Evolutionary conservation across 2,329 filamentous ascomycete genomes (phyloP).

Genomic region (Cercospora beticola): DNA sequence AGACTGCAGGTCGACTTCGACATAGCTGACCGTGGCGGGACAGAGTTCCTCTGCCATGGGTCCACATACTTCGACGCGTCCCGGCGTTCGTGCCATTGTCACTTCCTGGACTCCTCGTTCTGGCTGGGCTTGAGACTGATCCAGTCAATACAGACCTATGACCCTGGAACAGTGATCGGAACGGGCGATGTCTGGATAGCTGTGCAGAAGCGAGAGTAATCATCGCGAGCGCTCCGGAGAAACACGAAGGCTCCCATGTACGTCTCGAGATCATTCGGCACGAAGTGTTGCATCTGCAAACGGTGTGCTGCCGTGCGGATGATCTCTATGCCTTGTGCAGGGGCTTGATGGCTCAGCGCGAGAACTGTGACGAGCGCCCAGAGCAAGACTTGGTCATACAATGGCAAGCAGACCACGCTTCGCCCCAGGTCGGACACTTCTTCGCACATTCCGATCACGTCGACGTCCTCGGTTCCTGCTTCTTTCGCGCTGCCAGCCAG

Average conservation of each 20-base stretch:
- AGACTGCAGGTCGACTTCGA: not conserved
- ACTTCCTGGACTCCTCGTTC: not conserved
- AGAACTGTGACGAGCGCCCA: constrained; percentile 22
- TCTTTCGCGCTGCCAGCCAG: constrained; percentile 8
- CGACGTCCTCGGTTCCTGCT: constrained; percentile 14
- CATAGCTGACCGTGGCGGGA: not conserved
- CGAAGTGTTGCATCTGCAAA: constrained; percentile 9
- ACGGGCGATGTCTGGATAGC: not conserved
- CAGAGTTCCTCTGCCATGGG: not conserved
- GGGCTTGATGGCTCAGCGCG: constrained; percentile 12
- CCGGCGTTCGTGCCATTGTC: not conserved
- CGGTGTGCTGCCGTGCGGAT: constrained; percentile 1
- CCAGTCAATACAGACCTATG: not conserved
- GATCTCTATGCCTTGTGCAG: constrained; percentile 11
- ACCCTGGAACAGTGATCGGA: not conserved
- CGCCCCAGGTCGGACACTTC: constrained; percentile 14
- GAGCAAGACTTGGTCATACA: constrained; percentile 17
- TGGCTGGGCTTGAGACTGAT: not conserved
- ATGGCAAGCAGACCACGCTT: constrained; percentile 12
- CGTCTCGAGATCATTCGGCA: constrained; percentile 8
- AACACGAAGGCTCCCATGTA: constrained; percentile 18
- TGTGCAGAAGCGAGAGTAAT: constrained; percentile 8
- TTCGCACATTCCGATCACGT: constrained; percentile 19
- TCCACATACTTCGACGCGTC: not conserved
- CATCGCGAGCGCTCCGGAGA: constrained; percentile 15